Percentiles rank a stretch among this genome's conserved stretches.
These are phyloP conservation scores for Phaeoacremonium minimum DNA, from an alignment of 2,329 filamentous ascomycete species.

Conservation along the genomic window DNA sequence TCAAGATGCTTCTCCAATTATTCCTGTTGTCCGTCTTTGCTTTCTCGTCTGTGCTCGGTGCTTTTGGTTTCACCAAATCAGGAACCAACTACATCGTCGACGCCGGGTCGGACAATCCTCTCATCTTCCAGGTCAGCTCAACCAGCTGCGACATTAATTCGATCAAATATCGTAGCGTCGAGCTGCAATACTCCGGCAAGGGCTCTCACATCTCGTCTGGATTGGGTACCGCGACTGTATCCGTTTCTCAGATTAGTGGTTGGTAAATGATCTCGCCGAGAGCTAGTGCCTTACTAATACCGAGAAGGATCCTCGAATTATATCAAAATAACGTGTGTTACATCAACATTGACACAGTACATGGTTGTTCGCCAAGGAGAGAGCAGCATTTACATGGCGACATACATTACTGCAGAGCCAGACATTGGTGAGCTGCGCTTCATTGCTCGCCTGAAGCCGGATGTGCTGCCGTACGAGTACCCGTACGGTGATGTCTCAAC, in stretches of 20 bases:
- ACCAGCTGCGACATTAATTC: conserved; percentile 60
- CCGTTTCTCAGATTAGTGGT: conserved; percentile 33
- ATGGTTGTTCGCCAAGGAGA: conserved; percentile 58
- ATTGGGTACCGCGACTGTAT: conserved; percentile 53
- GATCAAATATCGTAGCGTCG: conserved; percentile 53
- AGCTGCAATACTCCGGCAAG: conserved; percentile 50
- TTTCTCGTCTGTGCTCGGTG: conserved; percentile 21
- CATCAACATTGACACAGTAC: conserved; percentile 60
- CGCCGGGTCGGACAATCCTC: conserved; percentile 22
- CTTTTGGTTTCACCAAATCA: conserved; percentile 25
- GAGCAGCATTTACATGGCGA: conserved; percentile 56
- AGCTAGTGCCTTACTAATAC: neutral
- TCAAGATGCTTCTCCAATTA: conserved; percentile 17
- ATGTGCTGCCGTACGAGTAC: conserved; percentile 44
- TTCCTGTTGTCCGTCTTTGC: conserved; percentile 14
- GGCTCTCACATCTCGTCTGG: conserved; percentile 56
- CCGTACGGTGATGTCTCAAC: conserved; percentile 52
- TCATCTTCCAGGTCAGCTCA: conserved; percentile 8
- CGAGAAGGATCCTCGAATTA: conserved; percentile 28
- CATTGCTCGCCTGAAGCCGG: conserved; percentile 54
- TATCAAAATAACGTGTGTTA: conserved; percentile 58
- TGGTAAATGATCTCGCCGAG: conserved; percentile 9
- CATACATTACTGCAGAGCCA: conserved; percentile 55
- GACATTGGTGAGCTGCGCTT: conserved; percentile 57
- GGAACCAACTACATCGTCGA: conserved; percentile 32